phyloP scores from a whole-genome alignment of 169 alveolate species.

The Eimeria brunetti region DNA sequence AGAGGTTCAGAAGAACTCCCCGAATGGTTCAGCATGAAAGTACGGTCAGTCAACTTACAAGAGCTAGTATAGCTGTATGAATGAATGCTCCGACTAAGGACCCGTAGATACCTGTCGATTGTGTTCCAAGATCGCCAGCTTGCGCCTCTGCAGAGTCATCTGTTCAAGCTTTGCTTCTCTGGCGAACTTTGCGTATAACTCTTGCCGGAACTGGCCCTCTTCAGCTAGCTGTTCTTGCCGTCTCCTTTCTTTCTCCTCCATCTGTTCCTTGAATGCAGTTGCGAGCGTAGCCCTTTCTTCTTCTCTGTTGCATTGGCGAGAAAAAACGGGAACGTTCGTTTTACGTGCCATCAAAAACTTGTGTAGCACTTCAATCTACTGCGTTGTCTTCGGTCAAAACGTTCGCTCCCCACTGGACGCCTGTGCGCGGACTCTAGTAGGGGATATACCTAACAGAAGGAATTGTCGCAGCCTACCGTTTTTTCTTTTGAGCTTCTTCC shows the following conservation, averaged over 20 bases:
- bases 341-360: neutral
- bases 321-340: neutral
- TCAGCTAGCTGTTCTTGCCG: slow-evolving; percentile 85
- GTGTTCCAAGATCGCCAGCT: slow-evolving; percentile 90
- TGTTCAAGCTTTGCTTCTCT: slow-evolving; percentile 90
- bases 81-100: neutral
- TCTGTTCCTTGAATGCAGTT: slow-evolving; percentile 82
- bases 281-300: slow-evolving; percentile 56
- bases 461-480: slow-evolving; percentile 17
- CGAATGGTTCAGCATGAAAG: neutral
- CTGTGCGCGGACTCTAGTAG: neutral
- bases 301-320: slow-evolving; percentile 32
- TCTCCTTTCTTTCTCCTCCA: slow-evolving; percentile 83
- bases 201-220: slow-evolving; percentile 88
- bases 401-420: neutral
- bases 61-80: neutral
- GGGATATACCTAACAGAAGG: neutral
- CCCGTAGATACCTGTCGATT: slow-evolving; percentile 85
- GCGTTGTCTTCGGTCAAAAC: neutral
- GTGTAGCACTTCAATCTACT: neutral
- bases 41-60: neutral
- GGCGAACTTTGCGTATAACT: slow-evolving; percentile 90
- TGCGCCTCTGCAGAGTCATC: slow-evolving; percentile 88
- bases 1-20: neutral
- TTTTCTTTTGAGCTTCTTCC: slow-evolving; percentile 67